Evolutionary conservation across 2,329 filamentous ascomycete genomes (phyloP).

Genomic region (Sclerotinia glacialis): DNA sequence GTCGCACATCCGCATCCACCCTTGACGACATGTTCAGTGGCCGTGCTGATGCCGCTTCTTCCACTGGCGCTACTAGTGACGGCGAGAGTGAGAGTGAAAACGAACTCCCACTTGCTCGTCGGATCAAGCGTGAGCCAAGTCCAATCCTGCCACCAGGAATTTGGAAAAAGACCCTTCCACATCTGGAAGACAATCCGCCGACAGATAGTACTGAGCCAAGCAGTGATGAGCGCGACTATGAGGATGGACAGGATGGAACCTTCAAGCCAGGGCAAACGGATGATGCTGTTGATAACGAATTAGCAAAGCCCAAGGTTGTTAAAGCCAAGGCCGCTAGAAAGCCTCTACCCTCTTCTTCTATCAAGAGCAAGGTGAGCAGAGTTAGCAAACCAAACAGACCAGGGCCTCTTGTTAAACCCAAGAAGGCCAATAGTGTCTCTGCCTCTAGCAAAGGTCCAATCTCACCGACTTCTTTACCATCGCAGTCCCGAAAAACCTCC

Average conservation of each 20-base stretch:
- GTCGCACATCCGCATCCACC: conserved; percentile 88
- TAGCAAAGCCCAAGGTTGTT: conserved; percentile 39
- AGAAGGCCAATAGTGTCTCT: conserved; percentile 45
- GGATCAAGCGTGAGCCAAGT: conserved; percentile 55
- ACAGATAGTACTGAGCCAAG: conserved; percentile 60
- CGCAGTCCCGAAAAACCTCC: conserved; percentile 72
- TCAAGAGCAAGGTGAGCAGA: conserved; percentile 50
- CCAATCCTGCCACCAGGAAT: conserved; percentile 49
- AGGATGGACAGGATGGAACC: conserved; percentile 44
- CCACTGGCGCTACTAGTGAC: conserved; percentile 80
- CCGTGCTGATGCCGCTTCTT: conserved; percentile 78
- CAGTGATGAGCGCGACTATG: conserved; percentile 57
- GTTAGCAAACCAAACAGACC: conserved; percentile 44
- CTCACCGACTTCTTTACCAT: conserved; percentile 64
- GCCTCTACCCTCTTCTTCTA: conserved; percentile 40
- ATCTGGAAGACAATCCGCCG: conserved; percentile 51
- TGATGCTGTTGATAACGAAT: conserved; percentile 30
- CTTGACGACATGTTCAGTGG: conserved; percentile 92
- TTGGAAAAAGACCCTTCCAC: conserved; percentile 47
- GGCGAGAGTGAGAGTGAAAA: conserved; percentile 66
- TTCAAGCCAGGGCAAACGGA: conserved; percentile 37
- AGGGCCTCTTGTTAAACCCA: conserved; percentile 45
- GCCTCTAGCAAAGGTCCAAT: conserved; percentile 48
- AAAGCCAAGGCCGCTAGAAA: conserved; percentile 48
- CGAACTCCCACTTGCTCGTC: conserved; percentile 57